Percentiles rank a stretch among this genome's conserved stretches.
Evolutionary conservation across 768 basidiomycete genomes (phyloP).

Genomic region (Lactarius trivialis): DNA sequence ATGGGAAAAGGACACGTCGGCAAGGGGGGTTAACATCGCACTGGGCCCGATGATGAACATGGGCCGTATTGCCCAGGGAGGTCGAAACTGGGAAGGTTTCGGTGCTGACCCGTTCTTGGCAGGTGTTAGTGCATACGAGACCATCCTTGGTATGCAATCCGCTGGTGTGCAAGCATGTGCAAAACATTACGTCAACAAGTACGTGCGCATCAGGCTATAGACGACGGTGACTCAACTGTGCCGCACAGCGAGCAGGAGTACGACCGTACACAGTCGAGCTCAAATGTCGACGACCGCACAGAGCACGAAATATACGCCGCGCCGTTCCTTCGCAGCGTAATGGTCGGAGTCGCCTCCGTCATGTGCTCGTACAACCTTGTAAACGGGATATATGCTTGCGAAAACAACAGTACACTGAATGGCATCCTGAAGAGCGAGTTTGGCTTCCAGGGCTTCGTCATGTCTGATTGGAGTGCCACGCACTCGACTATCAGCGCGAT

Average conservation of each 20-base stretch:
- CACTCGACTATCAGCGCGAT: conserved; percentile 55
- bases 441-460: conserved; percentile 72
- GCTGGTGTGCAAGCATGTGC: too few species aligned
- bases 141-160: too few species aligned
- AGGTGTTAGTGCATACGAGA: too few species aligned
- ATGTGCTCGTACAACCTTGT: conserved; percentile 76
- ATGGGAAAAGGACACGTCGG: too few species aligned
- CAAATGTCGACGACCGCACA: conserved; percentile 76
- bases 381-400: conserved; percentile 69
- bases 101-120: too few species aligned
- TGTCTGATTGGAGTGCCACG: conserved; percentile 70
- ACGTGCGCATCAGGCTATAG: too few species aligned
- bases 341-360: conserved; percentile 64
- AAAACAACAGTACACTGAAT: conserved; percentile 65
- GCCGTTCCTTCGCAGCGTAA: conserved; percentile 62
- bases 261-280: too few species aligned
- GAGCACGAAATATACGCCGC: conserved; percentile 69
- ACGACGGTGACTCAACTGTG: too few species aligned
- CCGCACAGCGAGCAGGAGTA: too few species aligned
- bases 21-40: conserved; percentile 64
- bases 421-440: conserved; percentile 66
- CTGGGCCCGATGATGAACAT: conserved; percentile 83
- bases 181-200: too few species aligned
- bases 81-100: conserved; percentile 95
- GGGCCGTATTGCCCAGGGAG: conserved; percentile 74